Evolutionary conservation across 2,329 filamentous ascomycete species (phyloP), one percentile per base, ranked within the genome.

Genomic region (Spiromastix sp.): DNA sequence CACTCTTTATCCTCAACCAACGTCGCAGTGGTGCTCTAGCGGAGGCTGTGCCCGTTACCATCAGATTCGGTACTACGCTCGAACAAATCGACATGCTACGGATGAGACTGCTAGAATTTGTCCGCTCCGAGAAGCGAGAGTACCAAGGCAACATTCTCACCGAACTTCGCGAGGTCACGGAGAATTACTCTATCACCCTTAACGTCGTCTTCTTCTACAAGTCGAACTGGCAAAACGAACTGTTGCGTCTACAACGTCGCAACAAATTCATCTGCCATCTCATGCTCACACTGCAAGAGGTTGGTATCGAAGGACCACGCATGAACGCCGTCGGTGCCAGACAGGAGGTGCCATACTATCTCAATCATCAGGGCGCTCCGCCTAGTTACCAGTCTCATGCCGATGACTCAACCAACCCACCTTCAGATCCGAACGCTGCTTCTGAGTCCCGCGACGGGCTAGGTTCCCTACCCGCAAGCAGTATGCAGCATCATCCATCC

Each of bases 171-270:
- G 76, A 77, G 6, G 78, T 96, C 34, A 77, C 79, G 16, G 80
- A 94, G 48, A 84, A 86, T 22, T 85, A 89, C 54, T 83, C 81
- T 4, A 79, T 93, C 51, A 86, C 79, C 3, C 72, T 95, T 51
- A 95, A 94, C 59, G 77, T 96, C 38, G 79, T 95, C 51, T 94
- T 94, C 67, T 95, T 95, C 68, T 93, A 95, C 72, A 95, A 95
- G 60, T 85, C 81, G 40, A 95, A 89, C 57, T 95, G 83, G 74
- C 89, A 96, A 56, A 95, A 95, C 54, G 89, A 96, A 55, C 69
- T 93, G 29, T 70, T 95, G 16, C 86, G 89, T 63, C 72, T 96
- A 2, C 84, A 82, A 48, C 77, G 89, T 12, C 83, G 91, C 50
- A 95, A 95, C 69, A 91, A 87, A 55, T 94, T 96, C 59, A 86